Base-by-base conservation (phyloP, 2,329 filamentous ascomycete genomes). In the Fonsecaea multimorphosa region DNA sequence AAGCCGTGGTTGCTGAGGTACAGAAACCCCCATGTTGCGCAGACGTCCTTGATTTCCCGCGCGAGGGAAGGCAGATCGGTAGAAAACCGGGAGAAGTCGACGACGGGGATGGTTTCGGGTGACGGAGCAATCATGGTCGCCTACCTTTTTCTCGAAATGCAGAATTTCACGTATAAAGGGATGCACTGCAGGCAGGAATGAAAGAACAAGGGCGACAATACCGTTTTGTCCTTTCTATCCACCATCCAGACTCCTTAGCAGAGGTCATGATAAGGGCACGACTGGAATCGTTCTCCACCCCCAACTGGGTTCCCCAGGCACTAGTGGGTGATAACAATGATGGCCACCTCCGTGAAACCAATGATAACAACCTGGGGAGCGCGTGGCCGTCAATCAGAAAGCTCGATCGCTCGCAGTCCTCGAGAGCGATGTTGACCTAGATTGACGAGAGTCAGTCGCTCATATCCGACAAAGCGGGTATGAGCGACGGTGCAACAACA, bases 11-110 rank as follows among this genome's bases (percentile, higher is more conserved):
- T 70, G 34, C 67, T 69, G 40, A 73, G 59, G 59, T 73, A 73
- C 24, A 73, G 70, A 58, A 73, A 73, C 2, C 71, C 72, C 5
- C 92, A 90, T 1, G 86, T 89, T 73, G 92, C 90, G 80, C 96
- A 96, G 49, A 91, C 92, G 59, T 86, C 75, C 16, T 94, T 87
- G 71, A 97, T 88, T 40, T 89, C 79, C 58, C 83, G 80, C 71
- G 89, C 89, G 70, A 90, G 82, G 12, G 82, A 73, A 0, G 85
- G 80, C 16, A 84, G 82, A 36, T 89, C 89, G 62, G 83, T 78
- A 29, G 91, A 85, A 77, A 93, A 94, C 52, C 83, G 83, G 14
- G 86, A 87, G 76, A 95, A 93, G 82, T 95, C 88, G 74, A 93
- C 90, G 72, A 92, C 84, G 89, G 92, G 66, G 63, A 38, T 69